A percentile compares a stretch with the other conserved stretches of the same genome.
These are phyloP conservation scores for Auricularia cornea DNA, from an alignment of 768 basidiomycete species.

Conservation along the genomic window DNA sequence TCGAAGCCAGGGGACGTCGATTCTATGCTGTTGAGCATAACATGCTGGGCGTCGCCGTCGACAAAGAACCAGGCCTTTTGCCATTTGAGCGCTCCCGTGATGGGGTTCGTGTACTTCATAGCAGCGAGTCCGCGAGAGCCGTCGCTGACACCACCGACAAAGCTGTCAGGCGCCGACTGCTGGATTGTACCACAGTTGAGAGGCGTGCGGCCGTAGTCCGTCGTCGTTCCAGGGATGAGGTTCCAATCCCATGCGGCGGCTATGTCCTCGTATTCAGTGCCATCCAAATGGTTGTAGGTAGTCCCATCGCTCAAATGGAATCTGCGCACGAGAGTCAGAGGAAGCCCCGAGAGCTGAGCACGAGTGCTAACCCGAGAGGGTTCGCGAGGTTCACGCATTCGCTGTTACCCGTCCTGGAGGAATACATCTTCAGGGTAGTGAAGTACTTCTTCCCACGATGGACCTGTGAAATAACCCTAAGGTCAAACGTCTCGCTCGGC, in stretches of 20 bases:
- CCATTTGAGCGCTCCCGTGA: conserved; percentile 44
- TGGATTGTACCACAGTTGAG: conserved; percentile 39
- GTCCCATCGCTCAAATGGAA: conserved; percentile 65
- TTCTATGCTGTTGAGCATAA: conserved; percentile 45
- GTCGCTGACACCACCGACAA: conserved; percentile 61
- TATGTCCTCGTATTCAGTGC: conserved; percentile 68
- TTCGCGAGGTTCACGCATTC: conserved; percentile 46
- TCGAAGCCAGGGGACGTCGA: conserved; percentile 31
- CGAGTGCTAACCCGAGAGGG: background rate
- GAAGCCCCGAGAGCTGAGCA: background rate
- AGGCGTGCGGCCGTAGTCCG: conserved; percentile 49
- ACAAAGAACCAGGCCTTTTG: conserved; percentile 74
- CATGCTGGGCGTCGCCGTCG: conserved; percentile 50
- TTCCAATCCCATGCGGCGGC: conserved; percentile 72
- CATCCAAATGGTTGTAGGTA: conserved; percentile 53
- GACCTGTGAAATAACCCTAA: too few species aligned
- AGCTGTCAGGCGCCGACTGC: conserved; percentile 40
- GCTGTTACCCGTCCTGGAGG: conserved; percentile 47
- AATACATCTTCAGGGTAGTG: conserved; percentile 55
- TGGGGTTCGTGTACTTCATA: conserved; percentile 58
- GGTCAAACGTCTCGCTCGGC: too few species aligned
- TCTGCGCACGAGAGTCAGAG: conserved; percentile 23
- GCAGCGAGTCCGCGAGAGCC: conserved; percentile 47
- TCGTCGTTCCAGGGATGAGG: conserved; percentile 63
- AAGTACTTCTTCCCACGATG: conserved; percentile 54